These are phyloP conservation scores for Curvularia hawaiiensis DNA, from an alignment of 2,329 filamentous ascomycete genomes.

Conservation along the genomic window DNA sequence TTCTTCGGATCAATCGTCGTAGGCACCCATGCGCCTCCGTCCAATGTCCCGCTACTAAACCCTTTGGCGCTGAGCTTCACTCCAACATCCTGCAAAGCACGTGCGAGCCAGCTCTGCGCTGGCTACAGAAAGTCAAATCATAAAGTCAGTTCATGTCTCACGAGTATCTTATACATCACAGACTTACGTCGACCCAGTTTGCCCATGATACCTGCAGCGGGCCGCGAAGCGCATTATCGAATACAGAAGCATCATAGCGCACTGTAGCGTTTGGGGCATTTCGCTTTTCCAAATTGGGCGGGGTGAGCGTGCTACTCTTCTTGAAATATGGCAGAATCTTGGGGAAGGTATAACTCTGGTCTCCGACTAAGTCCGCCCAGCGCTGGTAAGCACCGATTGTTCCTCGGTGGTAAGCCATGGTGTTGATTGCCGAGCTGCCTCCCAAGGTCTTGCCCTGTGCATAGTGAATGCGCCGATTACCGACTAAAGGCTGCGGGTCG, in stretches of 20 bases:
- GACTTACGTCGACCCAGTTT: slow-evolving; percentile 28
- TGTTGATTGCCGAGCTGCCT: slow-evolving; percentile 35
- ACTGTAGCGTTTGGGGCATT: slow-evolving; percentile 28
- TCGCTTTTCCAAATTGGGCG: slow-evolving; percentile 30
- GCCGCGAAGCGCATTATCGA: slow-evolving; percentile 20
- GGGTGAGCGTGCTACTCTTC: slow-evolving; percentile 34
- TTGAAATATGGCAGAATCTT: slow-evolving; percentile 39
- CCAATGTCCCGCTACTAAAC: slow-evolving; percentile 30
- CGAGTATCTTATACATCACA: neutral
- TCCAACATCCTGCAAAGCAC: slow-evolving; percentile 29
- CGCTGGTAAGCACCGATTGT: slow-evolving; percentile 28
- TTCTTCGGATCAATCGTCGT: slow-evolving; percentile 39
- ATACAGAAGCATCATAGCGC: slow-evolving; percentile 22
- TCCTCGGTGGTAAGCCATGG: slow-evolving; percentile 34
- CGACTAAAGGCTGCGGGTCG: slow-evolving; percentile 22
- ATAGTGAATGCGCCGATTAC: slow-evolving; percentile 37
- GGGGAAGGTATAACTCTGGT: slow-evolving; percentile 37
- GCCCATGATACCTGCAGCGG: slow-evolving; percentile 36
- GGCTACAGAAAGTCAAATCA: slow-evolving; percentile 1
- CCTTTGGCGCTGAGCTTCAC: slow-evolving; percentile 20
- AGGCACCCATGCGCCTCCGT: slow-evolving; percentile 27
- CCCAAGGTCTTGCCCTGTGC: slow-evolving; percentile 42
- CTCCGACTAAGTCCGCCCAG: slow-evolving; percentile 42
- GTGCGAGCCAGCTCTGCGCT: slow-evolving; percentile 31
- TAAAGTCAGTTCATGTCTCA: neutral